phyloP scores from a whole-genome alignment of 2,329 filamentous ascomycete species.

The Colletotrichum sp. region DNA sequence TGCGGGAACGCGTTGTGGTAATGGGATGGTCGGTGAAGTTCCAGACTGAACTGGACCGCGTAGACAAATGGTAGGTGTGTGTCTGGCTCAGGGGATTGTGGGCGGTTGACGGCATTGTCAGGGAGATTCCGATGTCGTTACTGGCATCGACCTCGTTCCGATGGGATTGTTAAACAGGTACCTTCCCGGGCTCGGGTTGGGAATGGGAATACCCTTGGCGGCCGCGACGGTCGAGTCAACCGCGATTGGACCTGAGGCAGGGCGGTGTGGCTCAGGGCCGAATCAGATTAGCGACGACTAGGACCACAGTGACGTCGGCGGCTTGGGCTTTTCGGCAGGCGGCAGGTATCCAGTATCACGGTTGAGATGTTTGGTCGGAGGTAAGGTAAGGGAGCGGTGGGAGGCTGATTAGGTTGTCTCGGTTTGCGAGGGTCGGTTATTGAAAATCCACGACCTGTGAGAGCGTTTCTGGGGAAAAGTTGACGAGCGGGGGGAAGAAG shows the following conservation, averaged over 20 bases:
- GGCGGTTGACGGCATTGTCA: not conserved
- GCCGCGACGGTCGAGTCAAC: slow-evolving; percentile 2
- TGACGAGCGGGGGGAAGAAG: not conserved
- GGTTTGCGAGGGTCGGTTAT: not conserved
- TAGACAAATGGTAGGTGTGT: not conserved
- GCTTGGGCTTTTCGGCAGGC: slow-evolving; percentile 5
- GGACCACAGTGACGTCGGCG: slow-evolving; percentile 16
- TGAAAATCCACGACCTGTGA: not conserved
- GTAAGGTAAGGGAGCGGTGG: not conserved
- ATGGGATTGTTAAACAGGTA: not conserved
- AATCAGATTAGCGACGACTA: not conserved
- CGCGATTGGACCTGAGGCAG: not conserved
- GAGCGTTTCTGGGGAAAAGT: slow-evolving; percentile 2
- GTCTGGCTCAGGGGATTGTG: not conserved
- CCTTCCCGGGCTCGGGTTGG: not conserved
- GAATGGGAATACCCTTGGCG: slow-evolving; percentile 1
- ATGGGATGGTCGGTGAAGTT: slow-evolving; percentile 2
- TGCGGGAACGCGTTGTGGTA: not conserved
- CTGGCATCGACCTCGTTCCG: slow-evolving; percentile 11
- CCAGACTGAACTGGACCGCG: slow-evolving; percentile 1
- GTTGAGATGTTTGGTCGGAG: not conserved
- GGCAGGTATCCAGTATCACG: not conserved
- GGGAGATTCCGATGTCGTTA: not conserved
- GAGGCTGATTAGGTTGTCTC: not conserved
- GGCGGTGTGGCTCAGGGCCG: slow-evolving; percentile 4